Percentiles rank a stretch among this genome's conserved stretches.
Evolutionary conservation across 768 basidiomycete genomes (phyloP).

Genomic region (Termitomyces eurrhizus): DNA sequence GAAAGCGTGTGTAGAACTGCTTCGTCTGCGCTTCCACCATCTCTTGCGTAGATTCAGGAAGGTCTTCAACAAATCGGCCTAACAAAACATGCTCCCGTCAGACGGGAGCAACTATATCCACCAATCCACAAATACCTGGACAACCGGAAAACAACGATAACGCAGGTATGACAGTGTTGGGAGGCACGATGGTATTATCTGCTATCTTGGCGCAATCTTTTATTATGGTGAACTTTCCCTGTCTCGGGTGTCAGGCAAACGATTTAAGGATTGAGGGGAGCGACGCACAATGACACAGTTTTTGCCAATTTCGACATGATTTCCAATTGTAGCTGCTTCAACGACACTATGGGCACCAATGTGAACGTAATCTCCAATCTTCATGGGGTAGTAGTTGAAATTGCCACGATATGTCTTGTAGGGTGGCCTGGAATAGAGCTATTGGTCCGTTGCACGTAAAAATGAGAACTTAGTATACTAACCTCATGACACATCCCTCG

Average conservation of each 20-base stretch:
- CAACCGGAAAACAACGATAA: slow-evolving; percentile 83
- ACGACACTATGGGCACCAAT: slow-evolving; percentile 87
- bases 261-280: neutral
- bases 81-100: slow-evolving; percentile 1
- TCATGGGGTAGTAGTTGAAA: slow-evolving; percentile 98
- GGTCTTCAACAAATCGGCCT: slow-evolving; percentile 81
- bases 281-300: slow-evolving; percentile 86
- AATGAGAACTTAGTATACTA: slow-evolving; percentile 3
- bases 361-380: slow-evolving; percentile 92
- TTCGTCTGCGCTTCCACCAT: slow-evolving; percentile 84
- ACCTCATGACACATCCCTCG: slow-evolving; percentile 88
- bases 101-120: neutral
- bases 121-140: slow-evolving; percentile 56
- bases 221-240: slow-evolving; percentile 97
- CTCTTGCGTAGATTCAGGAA: slow-evolving; percentile 94
- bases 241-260: neutral
- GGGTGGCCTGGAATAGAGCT: slow-evolving; percentile 52
- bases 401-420: slow-evolving; percentile 88
- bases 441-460: neutral
- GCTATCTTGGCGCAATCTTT: slow-evolving; percentile 92
- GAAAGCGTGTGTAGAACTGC: slow-evolving; percentile 80
- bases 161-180: slow-evolving; percentile 90
- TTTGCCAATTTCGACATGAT: slow-evolving; percentile 91
- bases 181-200: slow-evolving; percentile 86
- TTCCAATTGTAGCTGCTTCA: slow-evolving; percentile 94